Evolutionary conservation across 192 early-diverging fungal species (phyloP), one percentile per base, ranked within the genome.

Genomic region (Linnemannia elongata): DNA sequence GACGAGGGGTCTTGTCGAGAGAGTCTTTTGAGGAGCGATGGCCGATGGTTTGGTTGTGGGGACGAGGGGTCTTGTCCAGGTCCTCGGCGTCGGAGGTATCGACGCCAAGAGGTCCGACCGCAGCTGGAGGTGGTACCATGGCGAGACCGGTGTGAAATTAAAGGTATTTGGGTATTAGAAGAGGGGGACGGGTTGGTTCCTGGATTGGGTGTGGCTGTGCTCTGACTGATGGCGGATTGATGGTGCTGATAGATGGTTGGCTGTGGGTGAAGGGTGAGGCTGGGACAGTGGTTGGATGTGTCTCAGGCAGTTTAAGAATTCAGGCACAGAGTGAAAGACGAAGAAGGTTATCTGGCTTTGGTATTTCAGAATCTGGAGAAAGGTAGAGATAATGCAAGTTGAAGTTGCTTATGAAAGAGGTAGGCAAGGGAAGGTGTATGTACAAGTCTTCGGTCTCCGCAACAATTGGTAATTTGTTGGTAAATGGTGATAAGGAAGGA

Each of bases 11-110:
- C 39, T 41, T 57, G 49, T 82, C 80, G 15, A 81, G 79, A 8
- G 79, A 75, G 8, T 81, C 79, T 47, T 72, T 49, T 44, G 79
- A 81, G 39, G 79, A 47, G n/a, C 42, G 72, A 30, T 33, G 41
- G 35, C 79, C 74, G 55, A 82, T 76, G 66, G 49, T 71, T 33
- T 76, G 80, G 17, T 81, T 55, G 17, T 71, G 80, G 15, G 73
- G 68, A 17, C 74, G 60, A 8, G 80, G 74, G 30, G 80, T 76
- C 39, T 41, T 57, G 20, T 82, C 80, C 30, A 77, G 10, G 55
- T 82, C 81, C 33, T 71, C 69, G 18, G 69, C 33, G 69, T 71
- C 69, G 17, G 69, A 71, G 39, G 41, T 33, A 20, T 38, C 35
- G 36, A 71, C 38, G 22, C 69, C 69, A 38, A 71, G 69, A 30